Conservation (phyloP, 2,329 filamentous ascomycete species). For the Clathrospora elynae region DNA sequence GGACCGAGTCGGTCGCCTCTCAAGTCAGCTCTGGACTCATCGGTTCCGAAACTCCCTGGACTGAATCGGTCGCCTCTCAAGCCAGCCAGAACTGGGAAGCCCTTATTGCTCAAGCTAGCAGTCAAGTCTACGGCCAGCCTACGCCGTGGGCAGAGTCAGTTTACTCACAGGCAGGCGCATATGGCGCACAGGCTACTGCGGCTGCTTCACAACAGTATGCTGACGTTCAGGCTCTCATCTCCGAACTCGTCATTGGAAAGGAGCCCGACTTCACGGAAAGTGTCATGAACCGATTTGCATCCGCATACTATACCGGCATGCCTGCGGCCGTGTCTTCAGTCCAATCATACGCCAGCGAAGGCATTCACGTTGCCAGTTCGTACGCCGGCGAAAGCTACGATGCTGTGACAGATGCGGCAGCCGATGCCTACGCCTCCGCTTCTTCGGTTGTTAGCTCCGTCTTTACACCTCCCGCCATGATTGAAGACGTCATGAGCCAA, state of each 20-base stretch:
- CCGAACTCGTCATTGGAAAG: constrained; percentile 75
- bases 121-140: constrained; percentile 71
- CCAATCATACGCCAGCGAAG: constrained; percentile 58
- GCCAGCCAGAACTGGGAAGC: constrained; percentile 68
- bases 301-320: constrained; percentile 71
- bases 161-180: constrained; percentile 60
- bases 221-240: constrained; percentile 72
- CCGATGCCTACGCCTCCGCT: constrained; percentile 55
- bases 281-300: constrained; percentile 72
- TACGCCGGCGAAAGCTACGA: constrained; percentile 54
- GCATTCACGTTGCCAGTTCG: constrained; percentile 53
- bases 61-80: constrained; percentile 60
- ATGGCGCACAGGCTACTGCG: constrained; percentile 66
- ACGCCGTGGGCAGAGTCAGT: constrained; percentile 55
- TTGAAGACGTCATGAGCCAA: constrained; percentile 63
- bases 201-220: constrained; percentile 68
- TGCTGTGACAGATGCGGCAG: constrained; percentile 59
- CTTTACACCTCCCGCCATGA: constrained; percentile 62
- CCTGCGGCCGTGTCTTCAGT: constrained; percentile 61
- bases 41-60: constrained; percentile 56
- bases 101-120: constrained; percentile 68
- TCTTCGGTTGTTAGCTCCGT: constrained; percentile 55
- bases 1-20: constrained; percentile 54
- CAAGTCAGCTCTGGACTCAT: constrained; percentile 53
- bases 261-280: constrained; percentile 83